Evolutionary conservation across 179 eudicot genomes (phyloP), one percentile per base, ranked within the genome.

Genomic region (Silene noctiflora): DNA sequence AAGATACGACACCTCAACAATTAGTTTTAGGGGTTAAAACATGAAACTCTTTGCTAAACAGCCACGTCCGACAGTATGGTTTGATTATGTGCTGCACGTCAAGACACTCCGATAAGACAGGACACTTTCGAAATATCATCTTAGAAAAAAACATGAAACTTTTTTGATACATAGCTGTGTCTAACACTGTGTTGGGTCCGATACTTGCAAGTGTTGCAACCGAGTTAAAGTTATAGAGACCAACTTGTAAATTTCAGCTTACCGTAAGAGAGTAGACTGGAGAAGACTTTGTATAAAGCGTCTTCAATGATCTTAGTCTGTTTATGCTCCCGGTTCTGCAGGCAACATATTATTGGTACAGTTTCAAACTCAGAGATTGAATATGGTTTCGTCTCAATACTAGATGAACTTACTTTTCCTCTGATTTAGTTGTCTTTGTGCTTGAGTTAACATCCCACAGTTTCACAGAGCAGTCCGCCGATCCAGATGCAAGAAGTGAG

Each of bases 401-500:
- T 17, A 24, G 29, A 58, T 66, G 25, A 73, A 69, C 98, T 85
- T 88, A 94, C 98, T 68, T 90, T 21, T 93, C 99, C 25, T 93
- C 98, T 11, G 86, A 63, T 81, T 86, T 90, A 56, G 81, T 71
- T 74, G 63, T 76, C 77, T 88, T 96, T 31, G 91, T 76, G 80
- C 98, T 96, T 31, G 98, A 82, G 21, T 87, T 86, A 62, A 93
- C 92, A 72, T 96, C 99, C 99, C 99, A 96, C 72, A 96, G 79
- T 78, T 96, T 96, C 19, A 93, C 97, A 20, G 94, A 91, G 88
- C 92, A 91, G 82, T 96, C 99, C 72, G 98, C 98, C 51, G 99
- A 96, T 56, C 99, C 98, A 73, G 99, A 93, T 64, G 99, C 99
- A 78, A 96, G 96, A 85, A 96, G 97, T 51, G 96, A 89, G 55